Conservation (phyloP, 257 asterid genomes). For the Linderniella brevidens region DNA sequence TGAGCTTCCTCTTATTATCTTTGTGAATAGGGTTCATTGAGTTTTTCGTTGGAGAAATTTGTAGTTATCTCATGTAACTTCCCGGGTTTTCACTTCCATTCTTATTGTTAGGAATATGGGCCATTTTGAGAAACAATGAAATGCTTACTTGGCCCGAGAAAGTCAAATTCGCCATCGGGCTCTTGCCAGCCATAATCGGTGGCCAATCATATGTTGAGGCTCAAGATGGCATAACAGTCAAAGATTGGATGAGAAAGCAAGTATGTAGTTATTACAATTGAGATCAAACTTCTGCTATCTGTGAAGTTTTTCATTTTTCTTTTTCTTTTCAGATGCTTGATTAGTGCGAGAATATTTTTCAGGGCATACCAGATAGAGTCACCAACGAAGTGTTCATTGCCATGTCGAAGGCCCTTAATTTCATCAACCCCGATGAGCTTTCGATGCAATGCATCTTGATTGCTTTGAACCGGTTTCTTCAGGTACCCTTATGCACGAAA, state of each 20-base stretch:
- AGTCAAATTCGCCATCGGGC: conserved; percentile 87
- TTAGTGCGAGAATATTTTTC: conserved; percentile 15
- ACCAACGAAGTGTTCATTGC: conserved; percentile 88
- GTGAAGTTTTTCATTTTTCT: background rate
- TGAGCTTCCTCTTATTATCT: conserved; percentile 14
- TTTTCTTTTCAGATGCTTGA: conserved; percentile 4
- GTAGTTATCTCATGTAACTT: too few relatives aligned
- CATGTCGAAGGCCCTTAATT: conserved; percentile 96
- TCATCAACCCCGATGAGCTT: conserved; percentile 92
- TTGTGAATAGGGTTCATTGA: background rate
- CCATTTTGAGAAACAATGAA: conserved; percentile 87
- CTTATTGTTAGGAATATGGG: conserved; percentile 53
- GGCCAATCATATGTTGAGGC: conserved; percentile 97
- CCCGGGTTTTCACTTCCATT: background rate
- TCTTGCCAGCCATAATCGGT: conserved; percentile 89
- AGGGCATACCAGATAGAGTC: conserved; percentile 90
- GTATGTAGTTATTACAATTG: conserved; percentile 20
- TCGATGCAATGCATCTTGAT: conserved; percentile 94
- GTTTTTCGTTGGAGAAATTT: too few relatives aligned
- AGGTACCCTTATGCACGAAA: conserved; percentile 23
- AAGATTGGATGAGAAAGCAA: conserved; percentile 94
- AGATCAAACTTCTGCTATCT: background rate
- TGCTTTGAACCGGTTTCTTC: conserved; percentile 90
- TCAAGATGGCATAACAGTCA: conserved; percentile 79
- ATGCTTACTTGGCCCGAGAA: conserved; percentile 99